Conservation (phyloP, 2,329 filamentous ascomycete species). For the Pseudogymnoascus sp. region DNA sequence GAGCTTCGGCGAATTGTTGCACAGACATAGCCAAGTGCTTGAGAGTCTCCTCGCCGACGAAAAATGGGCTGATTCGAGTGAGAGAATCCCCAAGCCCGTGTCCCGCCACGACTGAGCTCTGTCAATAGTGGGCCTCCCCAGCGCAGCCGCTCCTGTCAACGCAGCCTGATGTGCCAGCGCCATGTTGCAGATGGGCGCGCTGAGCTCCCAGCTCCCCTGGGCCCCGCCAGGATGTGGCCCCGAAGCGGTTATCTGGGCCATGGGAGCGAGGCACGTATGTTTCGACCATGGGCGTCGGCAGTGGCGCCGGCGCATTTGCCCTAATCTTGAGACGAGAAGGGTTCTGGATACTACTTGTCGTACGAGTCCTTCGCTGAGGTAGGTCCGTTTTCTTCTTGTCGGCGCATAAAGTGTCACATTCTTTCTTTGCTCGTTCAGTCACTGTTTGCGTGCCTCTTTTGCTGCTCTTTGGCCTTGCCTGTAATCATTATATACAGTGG, state of each 20-base stretch:
- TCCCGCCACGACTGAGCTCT: neutral
- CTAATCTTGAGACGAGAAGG: neutral
- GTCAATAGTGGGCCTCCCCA: neutral
- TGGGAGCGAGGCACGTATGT: neutral
- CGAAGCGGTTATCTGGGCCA: neutral
- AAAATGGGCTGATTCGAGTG: constrained; percentile 2
- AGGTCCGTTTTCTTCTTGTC: neutral
- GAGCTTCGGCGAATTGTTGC: neutral
- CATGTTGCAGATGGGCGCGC: neutral
- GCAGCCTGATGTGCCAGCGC: neutral
- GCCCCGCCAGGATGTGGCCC: neutral
- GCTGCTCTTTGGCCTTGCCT: neutral
- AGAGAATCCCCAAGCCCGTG: neutral
- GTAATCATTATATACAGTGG: constrained; percentile 3
- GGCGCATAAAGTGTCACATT: constrained; percentile 3
- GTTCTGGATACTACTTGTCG: neutral
- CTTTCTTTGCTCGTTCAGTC: neutral
- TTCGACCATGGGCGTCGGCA: constrained; percentile 5
- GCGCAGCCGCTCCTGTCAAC: neutral
- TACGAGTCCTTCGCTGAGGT: neutral
- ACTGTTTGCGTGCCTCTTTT: constrained; percentile 3
- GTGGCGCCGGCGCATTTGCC: constrained; percentile 1
- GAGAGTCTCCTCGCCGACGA: neutral
- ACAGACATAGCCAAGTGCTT: neutral
- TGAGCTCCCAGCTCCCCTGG: neutral